Evolutionary conservation across 2,329 filamentous ascomycete species (phyloP), one percentile per base, ranked within the genome.

Genomic region (Neocatenulostroma microsporum): DNA sequence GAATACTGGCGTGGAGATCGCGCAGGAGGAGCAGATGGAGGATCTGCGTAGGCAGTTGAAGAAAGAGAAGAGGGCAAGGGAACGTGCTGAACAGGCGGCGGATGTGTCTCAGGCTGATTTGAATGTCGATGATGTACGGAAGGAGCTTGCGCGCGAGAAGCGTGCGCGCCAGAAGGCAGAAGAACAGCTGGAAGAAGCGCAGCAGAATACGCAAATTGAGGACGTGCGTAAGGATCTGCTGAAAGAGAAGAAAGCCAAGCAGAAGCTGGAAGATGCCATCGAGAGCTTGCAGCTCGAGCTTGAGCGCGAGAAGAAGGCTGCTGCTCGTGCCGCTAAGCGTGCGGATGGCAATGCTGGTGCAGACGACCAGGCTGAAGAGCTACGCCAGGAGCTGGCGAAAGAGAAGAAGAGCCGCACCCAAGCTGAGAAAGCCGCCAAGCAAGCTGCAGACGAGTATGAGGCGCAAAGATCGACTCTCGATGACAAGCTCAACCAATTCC

Each of bases 401-500:
- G 68, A 73, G 53, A 66, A 66, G 47, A 66, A 68, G 30, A 69
- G 72, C 36, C 67, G 66, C 13, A 62, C 74, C 38, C 73, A 63
- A 47, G 59, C 60, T 18, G 73, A 76, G 51, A 68, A 67, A 39
- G 68, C 70, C 21, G 61, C 58, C 24, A 70, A 76, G 36, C 73
- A 75, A 43, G 72, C 74, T 11, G 58, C 76, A 6, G 65, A 70
- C 3, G 78, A 82, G 44, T 73, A 74, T 30, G 74, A 82, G 29
- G 70, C 70, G 5, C 72, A 79, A 44, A 77, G 73, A 35, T 70
- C 78, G 4, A 68, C 76, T 10, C 68, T 87, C 1, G 81, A 88
- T 45, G 78, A 79, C 44, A 83, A 82, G 45, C 62, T 91, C 12
- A 78, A 77, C 35, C 75, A 76, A 14, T 72, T 84, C 54, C 78